phyloP scores from a whole-genome alignment of 1,284 basidiomycete genomes.

The Entoloma clypeatum region DNA sequence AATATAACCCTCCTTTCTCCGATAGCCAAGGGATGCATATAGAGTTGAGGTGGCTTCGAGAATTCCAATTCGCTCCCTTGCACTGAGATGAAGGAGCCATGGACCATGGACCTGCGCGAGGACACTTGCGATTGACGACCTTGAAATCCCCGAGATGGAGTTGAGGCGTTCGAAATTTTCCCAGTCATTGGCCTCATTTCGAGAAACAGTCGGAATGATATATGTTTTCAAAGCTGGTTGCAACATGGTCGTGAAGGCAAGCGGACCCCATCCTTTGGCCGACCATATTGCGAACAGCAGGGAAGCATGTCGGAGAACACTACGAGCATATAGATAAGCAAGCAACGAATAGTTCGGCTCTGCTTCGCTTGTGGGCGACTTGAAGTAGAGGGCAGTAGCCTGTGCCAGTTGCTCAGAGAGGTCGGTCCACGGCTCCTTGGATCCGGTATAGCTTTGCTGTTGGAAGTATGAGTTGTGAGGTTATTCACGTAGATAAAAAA shows the following conservation, averaged over 20 bases:
- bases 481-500: slow-evolving; percentile 10
- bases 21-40: slow-evolving; percentile 76
- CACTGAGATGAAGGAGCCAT: slow-evolving; percentile 78
- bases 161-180: slow-evolving; percentile 58
- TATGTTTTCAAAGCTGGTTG: slow-evolving; percentile 56
- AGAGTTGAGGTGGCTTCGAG: slow-evolving; percentile 70
- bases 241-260: slow-evolving; percentile 75
- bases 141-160: slow-evolving; percentile 62
- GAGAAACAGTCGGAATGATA: slow-evolving; percentile 49
- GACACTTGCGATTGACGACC: slow-evolving; percentile 60
- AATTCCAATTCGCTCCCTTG: slow-evolving; percentile 68
- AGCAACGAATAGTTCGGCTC: slow-evolving; percentile 58
- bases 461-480: slow-evolving; percentile 20
- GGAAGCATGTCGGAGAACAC: slow-evolving; percentile 64
- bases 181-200: slow-evolving; percentile 40
- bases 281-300: slow-evolving; percentile 79
- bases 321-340: slow-evolving; percentile 61
- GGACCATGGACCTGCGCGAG: slow-evolving; percentile 76
- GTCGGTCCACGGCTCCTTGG: slow-evolving; percentile 66
- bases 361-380: slow-evolving; percentile 50
- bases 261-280: slow-evolving; percentile 81
- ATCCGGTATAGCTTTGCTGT: slow-evolving; percentile 46
- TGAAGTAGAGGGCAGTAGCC: slow-evolving; percentile 60
- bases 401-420: slow-evolving; percentile 66
- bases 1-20: slow-evolving; percentile 81